These are phyloP conservation scores for Venustampulla echinocandica DNA, from an alignment of 495 filamentous ascomycete species.

Conservation along the genomic window DNA sequence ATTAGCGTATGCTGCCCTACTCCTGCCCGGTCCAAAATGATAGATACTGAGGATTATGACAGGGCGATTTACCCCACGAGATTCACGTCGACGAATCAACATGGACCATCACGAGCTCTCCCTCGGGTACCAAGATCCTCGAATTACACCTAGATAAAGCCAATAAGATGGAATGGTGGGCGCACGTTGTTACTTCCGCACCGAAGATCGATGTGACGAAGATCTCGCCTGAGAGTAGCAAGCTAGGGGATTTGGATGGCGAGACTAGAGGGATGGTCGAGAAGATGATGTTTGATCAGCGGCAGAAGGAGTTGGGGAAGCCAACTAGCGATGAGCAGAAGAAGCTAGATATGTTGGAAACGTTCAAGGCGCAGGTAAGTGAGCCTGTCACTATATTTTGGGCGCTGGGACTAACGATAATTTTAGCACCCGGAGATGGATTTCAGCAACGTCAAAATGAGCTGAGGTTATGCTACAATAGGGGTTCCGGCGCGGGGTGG, in stretches of 20 bases:
- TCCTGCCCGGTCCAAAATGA: background rate
- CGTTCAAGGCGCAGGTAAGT: slow-evolving; percentile 75
- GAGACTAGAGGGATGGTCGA: slow-evolving; percentile 98
- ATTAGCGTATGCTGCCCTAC: slow-evolving; percentile 54
- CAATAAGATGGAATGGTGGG: slow-evolving; percentile 98
- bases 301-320: slow-evolving; percentile 87
- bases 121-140: slow-evolving; percentile 59
- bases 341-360: slow-evolving; percentile 85
- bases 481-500: background rate
- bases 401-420: too few relatives aligned
- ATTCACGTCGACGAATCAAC: slow-evolving; percentile 80
- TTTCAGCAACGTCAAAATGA: slow-evolving; percentile 69
- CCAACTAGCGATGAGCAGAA: slow-evolving; percentile 85
- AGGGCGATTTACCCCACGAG: slow-evolving; percentile 80
- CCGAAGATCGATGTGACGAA: slow-evolving; percentile 89
- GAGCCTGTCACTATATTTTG: too few relatives aligned
- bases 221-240: slow-evolving; percentile 88
- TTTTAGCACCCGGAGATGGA: slow-evolving; percentile 77
- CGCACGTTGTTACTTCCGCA: slow-evolving; percentile 74
- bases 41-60: background rate
- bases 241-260: slow-evolving; percentile 84
- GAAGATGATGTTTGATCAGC: slow-evolving; percentile 99
- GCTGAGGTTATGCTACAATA: slow-evolving; percentile 5
- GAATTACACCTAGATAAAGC: slow-evolving; percentile 90
- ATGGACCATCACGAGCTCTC: slow-evolving; percentile 77